A percentile compares a stretch with the other conserved stretches of the same genome.
phyloP scores from a whole-genome alignment of 176 grass and related monocot species.

The Eleusine indica region DNA sequence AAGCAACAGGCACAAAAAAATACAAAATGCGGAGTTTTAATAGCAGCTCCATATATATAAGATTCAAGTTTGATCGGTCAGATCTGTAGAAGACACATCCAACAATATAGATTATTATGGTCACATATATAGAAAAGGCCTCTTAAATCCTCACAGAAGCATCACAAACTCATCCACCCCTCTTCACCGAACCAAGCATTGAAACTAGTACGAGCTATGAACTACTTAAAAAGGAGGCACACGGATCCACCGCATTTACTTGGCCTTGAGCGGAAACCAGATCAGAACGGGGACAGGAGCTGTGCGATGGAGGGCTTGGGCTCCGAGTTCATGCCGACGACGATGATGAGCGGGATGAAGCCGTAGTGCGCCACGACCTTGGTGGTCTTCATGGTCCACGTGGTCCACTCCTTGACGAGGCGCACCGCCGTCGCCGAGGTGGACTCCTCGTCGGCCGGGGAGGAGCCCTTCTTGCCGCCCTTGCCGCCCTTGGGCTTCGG shows the following conservation, averaged over 20 bases:
- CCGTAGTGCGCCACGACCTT: slow-evolving; percentile 86
- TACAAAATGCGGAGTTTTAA: not conserved
- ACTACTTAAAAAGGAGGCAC: not conserved
- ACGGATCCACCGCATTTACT: slow-evolving; percentile 14
- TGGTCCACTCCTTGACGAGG: slow-evolving; percentile 75
- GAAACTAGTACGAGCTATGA: not conserved
- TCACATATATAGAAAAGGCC: slow-evolving; percentile 9
- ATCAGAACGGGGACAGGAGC: slow-evolving; percentile 77
- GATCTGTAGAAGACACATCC: slow-evolving; percentile 24
- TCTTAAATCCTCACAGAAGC: not conserved
- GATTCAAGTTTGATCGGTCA: slow-evolving; percentile 8
- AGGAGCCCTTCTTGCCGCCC: slow-evolving; percentile 40
- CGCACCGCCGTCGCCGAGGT: slow-evolving; percentile 34
- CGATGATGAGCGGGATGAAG: slow-evolving; percentile 88
- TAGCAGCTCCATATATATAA: slow-evolving; percentile 31
- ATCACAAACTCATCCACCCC: not conserved
- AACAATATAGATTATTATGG: slow-evolving; percentile 33
- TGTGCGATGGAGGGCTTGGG: slow-evolving; percentile 70
- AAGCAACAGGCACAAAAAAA: not conserved
- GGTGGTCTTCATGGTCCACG: slow-evolving; percentile 80
- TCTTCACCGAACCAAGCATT: slow-evolving; percentile 17
- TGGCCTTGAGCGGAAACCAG: not conserved
- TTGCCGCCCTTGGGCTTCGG: slow-evolving; percentile 50
- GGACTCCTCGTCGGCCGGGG: slow-evolving; percentile 36
- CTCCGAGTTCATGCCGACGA: slow-evolving; percentile 83